Percentiles rank a stretch among this genome's conserved stretches.
Evolutionary conservation across 352 stramenopile species (phyloP).

Genomic region (Phytophthora macrochlamydospora): DNA sequence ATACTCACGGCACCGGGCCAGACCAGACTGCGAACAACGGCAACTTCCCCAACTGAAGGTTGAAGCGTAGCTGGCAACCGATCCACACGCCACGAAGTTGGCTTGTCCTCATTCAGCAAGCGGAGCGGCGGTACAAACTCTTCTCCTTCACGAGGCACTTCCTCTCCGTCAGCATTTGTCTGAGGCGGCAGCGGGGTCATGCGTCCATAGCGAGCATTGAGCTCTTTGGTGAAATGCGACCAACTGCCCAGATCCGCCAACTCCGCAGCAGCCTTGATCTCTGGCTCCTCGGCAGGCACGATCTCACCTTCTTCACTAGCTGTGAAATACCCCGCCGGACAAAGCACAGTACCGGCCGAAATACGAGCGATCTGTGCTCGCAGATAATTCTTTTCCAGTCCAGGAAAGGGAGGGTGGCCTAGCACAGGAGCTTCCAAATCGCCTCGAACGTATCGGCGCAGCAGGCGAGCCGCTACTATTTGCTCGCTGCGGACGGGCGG

Average conservation of each 20-base stretch:
- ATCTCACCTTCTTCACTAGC: conserved; percentile 77
- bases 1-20: conserved; percentile 91
- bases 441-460: conserved; percentile 80
- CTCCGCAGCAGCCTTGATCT: conserved; percentile 76
- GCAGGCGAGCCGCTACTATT: conserved; percentile 77
- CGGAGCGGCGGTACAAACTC: conserved; percentile 67
- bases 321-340: conserved; percentile 87
- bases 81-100: conserved; percentile 78
- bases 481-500: conserved; percentile 77
- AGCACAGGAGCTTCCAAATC: conserved; percentile 81
- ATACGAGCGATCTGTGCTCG: conserved; percentile 92
- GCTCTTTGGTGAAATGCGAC: conserved; percentile 89
- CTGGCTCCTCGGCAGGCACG: conserved; percentile 64
- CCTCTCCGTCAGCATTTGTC: conserved; percentile 76
- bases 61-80: conserved; percentile 68
- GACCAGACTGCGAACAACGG: conserved; percentile 73
- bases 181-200: conserved; percentile 70
- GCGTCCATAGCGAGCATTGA: conserved; percentile 85
- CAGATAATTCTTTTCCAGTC: conserved; percentile 89
- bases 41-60: conserved; percentile 61
- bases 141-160: conserved; percentile 62
- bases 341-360: conserved; percentile 77
- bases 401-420: conserved; percentile 88
- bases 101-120: conserved; percentile 65
- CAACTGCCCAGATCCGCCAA: conserved; percentile 76